Evolutionary conservation across 495 filamentous ascomycete genomes (phyloP).

Genomic region (Lichina pygmaea): DNA sequence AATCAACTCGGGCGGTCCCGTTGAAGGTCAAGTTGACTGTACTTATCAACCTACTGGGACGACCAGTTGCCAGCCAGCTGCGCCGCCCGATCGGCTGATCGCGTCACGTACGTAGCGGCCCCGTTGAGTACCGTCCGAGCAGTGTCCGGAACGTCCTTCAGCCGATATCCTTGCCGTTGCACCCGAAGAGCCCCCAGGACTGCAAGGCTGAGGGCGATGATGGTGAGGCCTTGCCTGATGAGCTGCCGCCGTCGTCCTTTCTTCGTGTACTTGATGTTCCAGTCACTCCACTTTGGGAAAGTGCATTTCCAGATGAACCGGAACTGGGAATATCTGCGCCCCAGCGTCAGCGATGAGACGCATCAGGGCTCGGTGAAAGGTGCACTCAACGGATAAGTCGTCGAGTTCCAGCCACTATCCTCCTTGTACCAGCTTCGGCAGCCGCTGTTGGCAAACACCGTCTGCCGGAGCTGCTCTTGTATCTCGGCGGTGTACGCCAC

Average conservation of each 20-base stretch:
- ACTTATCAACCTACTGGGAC: not conserved
- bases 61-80: not conserved
- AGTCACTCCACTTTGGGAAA: slow-evolving; percentile 29
- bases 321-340: slow-evolving; percentile 21
- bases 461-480: slow-evolving; percentile 23
- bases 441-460: slow-evolving; percentile 22
- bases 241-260: slow-evolving; percentile 14
- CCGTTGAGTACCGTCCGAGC: not conserved
- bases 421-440: slow-evolving; percentile 32
- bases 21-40: not conserved
- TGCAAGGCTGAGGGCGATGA: not conserved
- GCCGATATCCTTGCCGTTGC: not conserved
- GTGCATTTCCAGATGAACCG: slow-evolving; percentile 20
- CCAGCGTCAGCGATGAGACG: not conserved
- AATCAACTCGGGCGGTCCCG: no score
- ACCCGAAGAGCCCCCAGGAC: not conserved
- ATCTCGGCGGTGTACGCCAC: slow-evolving; percentile 23
- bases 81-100: not conserved
- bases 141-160: not conserved
- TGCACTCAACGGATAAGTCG: slow-evolving; percentile 25
- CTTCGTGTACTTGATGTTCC: slow-evolving; percentile 22
- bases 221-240: not conserved
- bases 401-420: slow-evolving; percentile 29
- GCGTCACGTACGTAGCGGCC: no score
- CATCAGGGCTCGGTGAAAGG: slow-evolving; percentile 1